These are phyloP conservation scores for Grosmannia serpens DNA, from an alignment of 2,329 filamentous ascomycete species.

Conservation along the genomic window DNA sequence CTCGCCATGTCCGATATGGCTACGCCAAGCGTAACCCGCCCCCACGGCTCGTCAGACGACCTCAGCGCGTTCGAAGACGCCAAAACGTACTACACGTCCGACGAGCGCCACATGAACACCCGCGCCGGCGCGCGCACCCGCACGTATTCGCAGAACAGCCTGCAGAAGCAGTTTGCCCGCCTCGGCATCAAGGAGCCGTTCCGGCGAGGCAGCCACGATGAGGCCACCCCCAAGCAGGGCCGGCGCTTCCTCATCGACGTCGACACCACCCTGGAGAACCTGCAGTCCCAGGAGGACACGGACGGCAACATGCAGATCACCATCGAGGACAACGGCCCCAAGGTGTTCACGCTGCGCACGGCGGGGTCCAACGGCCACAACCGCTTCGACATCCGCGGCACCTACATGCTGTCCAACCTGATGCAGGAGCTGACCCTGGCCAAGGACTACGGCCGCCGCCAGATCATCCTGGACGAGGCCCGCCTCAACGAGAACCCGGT, in stretches of 20 bases:
- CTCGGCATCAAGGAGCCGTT: conserved; percentile 42
- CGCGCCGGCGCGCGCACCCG: conserved; percentile 38
- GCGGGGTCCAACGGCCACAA: conserved; percentile 78
- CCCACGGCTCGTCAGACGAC: conserved; percentile 32
- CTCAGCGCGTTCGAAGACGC: conserved; percentile 43
- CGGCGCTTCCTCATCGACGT: conserved; percentile 82
- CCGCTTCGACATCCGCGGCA: conserved; percentile 83
- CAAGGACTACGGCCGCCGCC: conserved; percentile 78
- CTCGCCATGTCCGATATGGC: neutral
- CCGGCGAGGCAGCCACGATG: conserved; percentile 56
- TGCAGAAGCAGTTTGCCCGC: conserved; percentile 41
- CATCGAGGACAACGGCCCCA: conserved; percentile 88
- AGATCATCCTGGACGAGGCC: conserved; percentile 83
- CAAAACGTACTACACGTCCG: conserved; percentile 46
- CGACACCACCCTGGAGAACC: conserved; percentile 65
- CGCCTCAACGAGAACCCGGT: conserved; percentile 94
- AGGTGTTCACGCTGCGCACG: conserved; percentile 75
- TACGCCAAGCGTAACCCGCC: conserved; percentile 1
- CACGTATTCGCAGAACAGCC: conserved; percentile 47
- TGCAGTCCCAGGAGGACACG: conserved; percentile 81
- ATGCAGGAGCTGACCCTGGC: conserved; percentile 90
- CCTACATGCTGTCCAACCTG: conserved; percentile 94
- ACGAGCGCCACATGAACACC: conserved; percentile 37
- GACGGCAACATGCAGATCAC: conserved; percentile 95
- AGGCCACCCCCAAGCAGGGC: conserved; percentile 47